Evolutionary conservation across 2,329 filamentous ascomycete genomes (phyloP), one percentile per base, ranked within the genome.

Genomic region (Hortaea sp.): DNA sequence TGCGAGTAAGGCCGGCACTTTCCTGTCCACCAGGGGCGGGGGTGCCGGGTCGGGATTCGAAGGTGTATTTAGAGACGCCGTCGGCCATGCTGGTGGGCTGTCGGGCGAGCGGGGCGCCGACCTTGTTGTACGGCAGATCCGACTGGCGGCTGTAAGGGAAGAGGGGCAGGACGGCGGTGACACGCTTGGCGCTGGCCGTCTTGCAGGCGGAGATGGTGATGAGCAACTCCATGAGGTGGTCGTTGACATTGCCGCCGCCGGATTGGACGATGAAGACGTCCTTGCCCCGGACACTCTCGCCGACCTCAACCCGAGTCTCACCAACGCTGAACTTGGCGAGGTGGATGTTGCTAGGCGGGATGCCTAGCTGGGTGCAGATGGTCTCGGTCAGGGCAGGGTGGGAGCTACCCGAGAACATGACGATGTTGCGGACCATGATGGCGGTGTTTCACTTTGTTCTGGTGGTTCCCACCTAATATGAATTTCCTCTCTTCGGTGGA

Each of bases 151-250:
- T 95, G 73, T 98, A 98, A 1, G 92, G 92, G 69, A 98, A 98
- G 45, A 97, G 77, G 35, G 92, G 92, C 41, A 95, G 80, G 41
- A 98, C 88, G 45, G 88, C 92, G 38, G 90, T 97, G 60, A 98
- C 88, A 59, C 88, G 79, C 66, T 85, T 88, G 29, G 92, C 92
- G 37, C 89, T 95, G 57, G 88, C 88, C 9, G 85, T 84, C 70
- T 95, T 94, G 79, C 92, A 97, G 51, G 92, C 92, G n/a, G 88
- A 94, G 59, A 97, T 90, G 71, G 92, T 95, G 70, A 97, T 95
- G 66, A 94, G 85, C 42, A 97, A 81, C 64, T 98, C 92, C 72
- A 98, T 85, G 54, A 98, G 80, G 69, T 94, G 82, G 69, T 98
- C 92, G 65, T 98, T 98, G 69, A 95, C 87, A 60, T 85, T 85